Evolutionary conservation across 2,329 filamentous ascomycete species (phyloP).

Genomic region (Penicillium vulpinum): DNA sequence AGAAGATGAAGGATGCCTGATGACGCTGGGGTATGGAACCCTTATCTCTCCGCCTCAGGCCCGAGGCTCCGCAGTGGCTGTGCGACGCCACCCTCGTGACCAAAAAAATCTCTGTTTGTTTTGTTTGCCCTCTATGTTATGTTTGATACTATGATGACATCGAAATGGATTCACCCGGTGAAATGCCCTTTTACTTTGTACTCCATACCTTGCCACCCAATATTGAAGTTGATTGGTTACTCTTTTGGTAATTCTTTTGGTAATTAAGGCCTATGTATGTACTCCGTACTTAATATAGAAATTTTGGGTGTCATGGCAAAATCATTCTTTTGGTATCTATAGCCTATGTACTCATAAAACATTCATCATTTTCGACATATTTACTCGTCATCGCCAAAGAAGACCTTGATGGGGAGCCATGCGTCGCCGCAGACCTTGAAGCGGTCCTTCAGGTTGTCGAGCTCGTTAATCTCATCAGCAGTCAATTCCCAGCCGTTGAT

Average conservation of each 20-base stretch:
- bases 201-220: too few species aligned
- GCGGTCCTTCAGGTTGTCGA: slow-evolving; percentile 68
- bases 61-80: slow-evolving; percentile 16
- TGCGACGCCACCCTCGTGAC: slow-evolving; percentile 23
- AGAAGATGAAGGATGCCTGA: slow-evolving; percentile 29
- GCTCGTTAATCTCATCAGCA: slow-evolving; percentile 67
- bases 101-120: neutral
- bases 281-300: neutral
- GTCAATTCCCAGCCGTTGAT: slow-evolving; percentile 73
- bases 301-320: neutral
- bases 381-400: slow-evolving; percentile 81
- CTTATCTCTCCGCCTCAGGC: slow-evolving; percentile 23
- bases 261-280: neutral
- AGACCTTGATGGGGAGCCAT: slow-evolving; percentile 73
- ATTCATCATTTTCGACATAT: slow-evolving; percentile 19
- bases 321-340: slow-evolving; percentile 25
- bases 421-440: slow-evolving; percentile 80
- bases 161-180: neutral
- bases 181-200: too few species aligned
- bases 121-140: neutral
- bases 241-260: too few species aligned
- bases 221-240: too few species aligned
- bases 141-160: slow-evolving; percentile 1
- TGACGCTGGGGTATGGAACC: slow-evolving; percentile 18
- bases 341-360: slow-evolving; percentile 23